phyloP scores from a whole-genome alignment of 2,329 filamentous ascomycete species.

The Acrocalymma vagum region DNA sequence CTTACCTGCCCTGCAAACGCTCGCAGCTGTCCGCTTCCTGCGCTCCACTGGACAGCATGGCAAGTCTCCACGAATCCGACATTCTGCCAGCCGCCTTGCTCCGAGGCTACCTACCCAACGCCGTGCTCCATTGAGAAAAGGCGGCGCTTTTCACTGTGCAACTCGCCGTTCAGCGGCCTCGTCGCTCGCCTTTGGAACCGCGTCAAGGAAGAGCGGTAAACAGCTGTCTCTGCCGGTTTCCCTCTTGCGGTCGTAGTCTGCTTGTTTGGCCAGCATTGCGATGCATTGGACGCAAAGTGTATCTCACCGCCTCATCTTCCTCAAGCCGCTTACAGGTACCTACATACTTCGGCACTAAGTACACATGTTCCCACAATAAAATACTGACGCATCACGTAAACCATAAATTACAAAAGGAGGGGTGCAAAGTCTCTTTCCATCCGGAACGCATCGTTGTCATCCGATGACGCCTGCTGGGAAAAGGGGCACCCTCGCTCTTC shows the following conservation, averaged over 20 bases:
- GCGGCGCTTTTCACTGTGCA: background rate
- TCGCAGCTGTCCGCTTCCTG: too few relatives aligned
- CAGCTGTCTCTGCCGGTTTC: slow-evolving; percentile 25
- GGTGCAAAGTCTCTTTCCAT: slow-evolving; percentile 3
- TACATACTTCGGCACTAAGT: too few relatives aligned
- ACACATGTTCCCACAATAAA: slow-evolving; percentile 21
- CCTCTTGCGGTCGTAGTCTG: slow-evolving; percentile 39
- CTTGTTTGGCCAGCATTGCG: slow-evolving; percentile 25
- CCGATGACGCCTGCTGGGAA: slow-evolving; percentile 35
- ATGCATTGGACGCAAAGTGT: slow-evolving; percentile 25
- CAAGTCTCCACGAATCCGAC: too few relatives aligned
- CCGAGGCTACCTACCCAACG: background rate
- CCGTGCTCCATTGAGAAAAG: background rate
- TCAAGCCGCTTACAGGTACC: too few relatives aligned
- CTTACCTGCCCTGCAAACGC: too few relatives aligned
- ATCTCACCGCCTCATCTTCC: slow-evolving; percentile 35
- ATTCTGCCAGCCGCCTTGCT: too few relatives aligned
- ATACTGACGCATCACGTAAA: slow-evolving; percentile 27
- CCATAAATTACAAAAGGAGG: slow-evolving; percentile 13
- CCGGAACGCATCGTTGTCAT: slow-evolving; percentile 24
- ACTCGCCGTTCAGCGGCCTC: slow-evolving; percentile 1
- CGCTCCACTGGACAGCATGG: too few relatives aligned
- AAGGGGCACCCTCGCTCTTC: slow-evolving; percentile 27
- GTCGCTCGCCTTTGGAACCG: background rate
- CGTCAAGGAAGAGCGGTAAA: slow-evolving; percentile 45